These are phyloP conservation scores for Caryopteris hybrid DNA, from an alignment of 305 asterid species.

Conservation along the genomic window DNA sequence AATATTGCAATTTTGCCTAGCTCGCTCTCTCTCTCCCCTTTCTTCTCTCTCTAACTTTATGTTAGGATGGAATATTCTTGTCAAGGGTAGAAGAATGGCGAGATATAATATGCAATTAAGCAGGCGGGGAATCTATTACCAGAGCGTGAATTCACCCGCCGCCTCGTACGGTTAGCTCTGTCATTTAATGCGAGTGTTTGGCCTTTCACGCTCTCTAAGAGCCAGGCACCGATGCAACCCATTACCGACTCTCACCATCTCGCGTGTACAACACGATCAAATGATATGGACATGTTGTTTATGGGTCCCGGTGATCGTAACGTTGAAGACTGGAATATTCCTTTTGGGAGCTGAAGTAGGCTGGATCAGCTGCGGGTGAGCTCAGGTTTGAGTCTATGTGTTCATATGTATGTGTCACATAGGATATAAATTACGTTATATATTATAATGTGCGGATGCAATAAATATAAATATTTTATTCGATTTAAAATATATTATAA, in stretches of 20 bases:
- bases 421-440: no score
- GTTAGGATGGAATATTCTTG: slow-evolving; percentile 15
- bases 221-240: neutral
- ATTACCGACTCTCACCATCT: neutral
- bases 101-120: neutral
- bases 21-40: neutral
- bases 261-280: slow-evolving; percentile 14
- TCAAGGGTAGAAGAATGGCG: slow-evolving; percentile 18
- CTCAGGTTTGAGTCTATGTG: no score
- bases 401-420: no score
- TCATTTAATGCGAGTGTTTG: slow-evolving; percentile 13
- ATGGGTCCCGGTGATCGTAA: neutral
- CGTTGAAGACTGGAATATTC: slow-evolving; percentile 13
- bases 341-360: neutral
- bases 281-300: neutral
- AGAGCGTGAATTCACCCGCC: slow-evolving; percentile 17
- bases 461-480: no score
- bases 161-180: slow-evolving; percentile 14
- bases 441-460: no score
- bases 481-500: no score
- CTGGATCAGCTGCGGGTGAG: slow-evolving; percentile 2
- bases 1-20: neutral
- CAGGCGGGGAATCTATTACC: slow-evolving; percentile 11
- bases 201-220: slow-evolving; percentile 14
- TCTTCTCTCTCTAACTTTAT: neutral